phyloP scores from a whole-genome alignment of 169 alveolate genomes.

The Cryptosporidium xiaoi region DNA sequence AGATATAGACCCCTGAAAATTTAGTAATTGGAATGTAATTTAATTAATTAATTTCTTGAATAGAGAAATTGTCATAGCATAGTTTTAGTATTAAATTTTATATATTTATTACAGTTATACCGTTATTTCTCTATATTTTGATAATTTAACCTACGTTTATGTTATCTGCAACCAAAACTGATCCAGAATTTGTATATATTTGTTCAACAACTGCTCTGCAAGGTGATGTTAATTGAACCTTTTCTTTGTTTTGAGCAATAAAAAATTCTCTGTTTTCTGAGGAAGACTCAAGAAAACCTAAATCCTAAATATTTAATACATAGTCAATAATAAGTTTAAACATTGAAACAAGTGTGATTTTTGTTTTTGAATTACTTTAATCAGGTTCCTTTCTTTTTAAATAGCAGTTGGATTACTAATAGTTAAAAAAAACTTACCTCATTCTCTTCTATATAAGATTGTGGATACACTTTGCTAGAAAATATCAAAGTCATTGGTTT shows the following conservation, averaged over 20 bases:
- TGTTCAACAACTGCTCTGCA: conserved; percentile 32
- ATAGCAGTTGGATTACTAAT: background rate
- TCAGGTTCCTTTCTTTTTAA: no score
- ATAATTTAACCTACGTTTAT: conserved; percentile 29
- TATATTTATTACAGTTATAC: background rate
- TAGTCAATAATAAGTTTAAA: no score
- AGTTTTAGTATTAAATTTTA: no score
- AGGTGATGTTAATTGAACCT: conserved; percentile 21
- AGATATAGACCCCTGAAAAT: conserved; percentile 24
- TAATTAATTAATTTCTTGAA: no score
- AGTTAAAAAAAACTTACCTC: conserved; percentile 40
- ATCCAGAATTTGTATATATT: background rate
- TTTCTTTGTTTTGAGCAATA: background rate
- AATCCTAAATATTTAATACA: no score
- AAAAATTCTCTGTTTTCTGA: no score
- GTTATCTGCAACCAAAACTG: conserved; percentile 20
- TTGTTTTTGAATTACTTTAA: no score
- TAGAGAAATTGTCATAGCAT: no score
- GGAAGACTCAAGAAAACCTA: no score
- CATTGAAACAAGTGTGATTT: no score
- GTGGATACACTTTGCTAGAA: background rate
- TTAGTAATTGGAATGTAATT: background rate
- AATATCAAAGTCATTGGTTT: background rate
- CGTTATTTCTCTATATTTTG: background rate
- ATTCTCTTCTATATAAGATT: conserved; percentile 17